These are phyloP conservation scores for Trichosporon sp. DNA, from an alignment of 1,284 basidiomycete species.

Conservation along the genomic window DNA sequence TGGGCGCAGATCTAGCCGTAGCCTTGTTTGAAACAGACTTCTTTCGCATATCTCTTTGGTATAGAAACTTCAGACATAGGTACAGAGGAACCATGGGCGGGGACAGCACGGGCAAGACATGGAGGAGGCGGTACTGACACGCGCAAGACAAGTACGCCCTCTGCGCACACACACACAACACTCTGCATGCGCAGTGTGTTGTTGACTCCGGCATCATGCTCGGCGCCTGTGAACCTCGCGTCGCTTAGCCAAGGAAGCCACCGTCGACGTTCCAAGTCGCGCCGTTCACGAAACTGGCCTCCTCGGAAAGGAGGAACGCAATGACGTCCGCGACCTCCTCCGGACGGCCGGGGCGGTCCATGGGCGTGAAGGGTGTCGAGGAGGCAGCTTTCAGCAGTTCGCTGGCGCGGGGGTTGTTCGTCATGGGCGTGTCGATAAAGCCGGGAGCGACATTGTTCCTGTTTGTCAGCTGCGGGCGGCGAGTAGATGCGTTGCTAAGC, in stretches of 20 bases:
- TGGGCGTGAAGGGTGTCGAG: conserved; percentile 22
- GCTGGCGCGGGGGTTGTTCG: conserved; percentile 6
- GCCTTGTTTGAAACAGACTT: too few relatives aligned
- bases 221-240: not conserved
- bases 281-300: conserved; percentile 42
- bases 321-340: conserved; percentile 43
- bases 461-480: not conserved
- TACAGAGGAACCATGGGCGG: too few relatives aligned
- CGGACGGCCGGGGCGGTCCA: conserved; percentile 31
- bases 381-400: not conserved
- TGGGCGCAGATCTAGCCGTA: too few relatives aligned
- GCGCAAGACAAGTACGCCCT: too few relatives aligned
- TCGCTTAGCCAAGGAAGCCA: conserved; percentile 28
- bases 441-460: conserved; percentile 32
- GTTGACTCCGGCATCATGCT: too few relatives aligned
- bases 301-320: conserved; percentile 38
- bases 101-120: too few relatives aligned
- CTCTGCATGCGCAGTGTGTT: too few relatives aligned
- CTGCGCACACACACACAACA: too few relatives aligned
- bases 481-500: too few relatives aligned
- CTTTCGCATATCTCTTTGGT: too few relatives aligned
- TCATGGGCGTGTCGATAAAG: conserved; percentile 22
- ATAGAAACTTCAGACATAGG: too few relatives aligned
- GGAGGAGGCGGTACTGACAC: too few relatives aligned
- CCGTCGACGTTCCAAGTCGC: conserved; percentile 45